Conservation (phyloP, 2,329 filamentous ascomycete species). For the Fusarium drepaniforme region DNA sequence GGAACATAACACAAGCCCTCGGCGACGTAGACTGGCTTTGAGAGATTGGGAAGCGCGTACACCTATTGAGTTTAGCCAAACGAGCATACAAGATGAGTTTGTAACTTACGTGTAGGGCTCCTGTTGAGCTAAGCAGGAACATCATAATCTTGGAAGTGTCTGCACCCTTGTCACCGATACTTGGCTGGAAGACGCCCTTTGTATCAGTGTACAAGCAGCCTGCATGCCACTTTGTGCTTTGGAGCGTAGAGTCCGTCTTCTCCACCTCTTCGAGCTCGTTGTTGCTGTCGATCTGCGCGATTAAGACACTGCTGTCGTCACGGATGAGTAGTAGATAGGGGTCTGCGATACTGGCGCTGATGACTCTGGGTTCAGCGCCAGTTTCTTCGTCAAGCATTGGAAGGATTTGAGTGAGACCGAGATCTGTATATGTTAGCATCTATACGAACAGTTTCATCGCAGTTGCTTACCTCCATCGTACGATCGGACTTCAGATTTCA, state of each 20-base stretch:
- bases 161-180: conserved; percentile 53
- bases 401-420: conserved; percentile 90
- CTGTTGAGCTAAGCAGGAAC: conserved; percentile 82
- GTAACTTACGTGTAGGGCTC: conserved; percentile 76
- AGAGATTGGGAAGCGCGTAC: conserved; percentile 80
- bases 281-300: conserved; percentile 81
- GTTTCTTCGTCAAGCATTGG: conserved; percentile 94
- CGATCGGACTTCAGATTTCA: conserved; percentile 87
- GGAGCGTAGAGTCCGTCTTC: conserved; percentile 67
- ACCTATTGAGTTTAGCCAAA: conserved; percentile 62
- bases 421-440: conserved; percentile 65
- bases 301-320: conserved; percentile 83
- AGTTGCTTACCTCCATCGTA: conserved; percentile 84
- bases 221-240: conserved; percentile 80
- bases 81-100: background rate
- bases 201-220: conserved; percentile 86
- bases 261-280: conserved; percentile 89
- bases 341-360: conserved; percentile 87
- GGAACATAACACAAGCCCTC: conserved; percentile 85
- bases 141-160: conserved; percentile 69
- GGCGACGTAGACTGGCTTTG: conserved; percentile 77
- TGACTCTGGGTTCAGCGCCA: conserved; percentile 81
- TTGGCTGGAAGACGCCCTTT: conserved; percentile 64
- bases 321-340: conserved; percentile 86
- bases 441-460: background rate